phyloP scores from a whole-genome alignment of 2,329 filamentous ascomycete species.

The Oidium heveae region DNA sequence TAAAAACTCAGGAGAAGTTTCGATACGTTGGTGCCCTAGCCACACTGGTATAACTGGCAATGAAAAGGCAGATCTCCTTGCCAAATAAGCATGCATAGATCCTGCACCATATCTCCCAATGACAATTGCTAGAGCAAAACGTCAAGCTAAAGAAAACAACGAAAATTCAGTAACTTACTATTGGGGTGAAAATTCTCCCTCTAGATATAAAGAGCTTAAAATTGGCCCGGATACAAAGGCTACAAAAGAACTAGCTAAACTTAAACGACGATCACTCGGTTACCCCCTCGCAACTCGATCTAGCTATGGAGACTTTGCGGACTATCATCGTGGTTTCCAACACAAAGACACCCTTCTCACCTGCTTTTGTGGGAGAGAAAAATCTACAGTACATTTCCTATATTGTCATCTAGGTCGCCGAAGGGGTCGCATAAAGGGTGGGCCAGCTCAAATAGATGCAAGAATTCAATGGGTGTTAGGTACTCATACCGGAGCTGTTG shows the following conservation, averaged over 20 bases:
- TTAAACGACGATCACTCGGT: background rate
- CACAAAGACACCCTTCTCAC: background rate
- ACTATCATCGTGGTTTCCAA: background rate
- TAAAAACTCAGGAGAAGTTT: background rate
- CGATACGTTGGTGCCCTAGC: background rate
- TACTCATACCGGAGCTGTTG: background rate
- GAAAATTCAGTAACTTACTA: background rate
- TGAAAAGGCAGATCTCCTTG: background rate
- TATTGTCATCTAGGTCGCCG: background rate
- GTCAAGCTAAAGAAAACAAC: background rate
- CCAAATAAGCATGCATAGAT: background rate
- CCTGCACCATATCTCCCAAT: background rate
- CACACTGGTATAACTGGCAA: background rate
- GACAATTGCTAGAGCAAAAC: background rate
- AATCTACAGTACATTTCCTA: background rate
- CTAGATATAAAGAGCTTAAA: background rate
- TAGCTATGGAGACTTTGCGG: background rate
- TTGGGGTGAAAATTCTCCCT: background rate
- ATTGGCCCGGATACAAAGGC: background rate
- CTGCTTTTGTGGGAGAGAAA: background rate
- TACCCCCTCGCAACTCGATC: background rate
- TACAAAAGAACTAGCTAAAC: background rate
- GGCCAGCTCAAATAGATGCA: background rate
- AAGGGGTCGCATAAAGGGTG: background rate
- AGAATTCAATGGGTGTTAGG: background rate